Evolutionary conservation across 352 stramenopile species (phyloP).

Genomic region (Phytophthora nicotianae): DNA sequence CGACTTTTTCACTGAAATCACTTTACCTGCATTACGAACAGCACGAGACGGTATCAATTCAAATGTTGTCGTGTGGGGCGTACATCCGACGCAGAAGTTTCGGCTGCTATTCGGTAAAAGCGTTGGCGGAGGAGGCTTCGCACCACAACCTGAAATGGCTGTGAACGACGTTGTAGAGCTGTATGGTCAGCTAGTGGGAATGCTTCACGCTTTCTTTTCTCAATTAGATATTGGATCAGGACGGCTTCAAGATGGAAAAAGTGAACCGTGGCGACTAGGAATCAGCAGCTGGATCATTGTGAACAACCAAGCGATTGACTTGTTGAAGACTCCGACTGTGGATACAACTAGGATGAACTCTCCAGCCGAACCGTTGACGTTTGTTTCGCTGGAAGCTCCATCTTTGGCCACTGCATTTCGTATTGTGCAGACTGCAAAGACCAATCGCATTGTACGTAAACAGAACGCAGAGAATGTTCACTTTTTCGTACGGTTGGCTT

Average conservation of each 20-base stretch:
- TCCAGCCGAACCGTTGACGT: conserved; percentile 35
- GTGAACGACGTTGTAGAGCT: conserved; percentile 55
- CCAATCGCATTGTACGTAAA: conserved; percentile 74
- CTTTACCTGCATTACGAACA: conserved; percentile 46
- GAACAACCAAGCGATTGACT: conserved; percentile 63
- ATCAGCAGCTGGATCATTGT: conserved; percentile 80
- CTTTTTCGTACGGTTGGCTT: conserved; percentile 73
- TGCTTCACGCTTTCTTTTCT: conserved; percentile 61
- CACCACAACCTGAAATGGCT: conserved; percentile 18
- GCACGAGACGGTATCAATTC: conserved; percentile 62
- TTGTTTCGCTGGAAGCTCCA: conserved; percentile 59
- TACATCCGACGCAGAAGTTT: conserved; percentile 78
- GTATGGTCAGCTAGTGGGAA: conserved; percentile 58
- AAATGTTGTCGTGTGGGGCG: conserved; percentile 66
- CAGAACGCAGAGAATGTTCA: conserved; percentile 65
- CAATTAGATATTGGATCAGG: conserved; percentile 19
- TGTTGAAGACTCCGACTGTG: conserved; percentile 38
- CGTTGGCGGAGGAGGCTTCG: conserved; percentile 29
- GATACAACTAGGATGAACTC: conserved; percentile 2
- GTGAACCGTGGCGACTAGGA: conserved; percentile 46
- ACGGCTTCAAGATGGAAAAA: not conserved
- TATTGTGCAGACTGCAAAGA: conserved; percentile 73
- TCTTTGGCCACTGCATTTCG: conserved; percentile 49
- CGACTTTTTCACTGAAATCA: conserved; percentile 68
- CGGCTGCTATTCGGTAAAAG: conserved; percentile 71